These are phyloP conservation scores for Pleochaeta shiraiana DNA, from an alignment of 2,329 filamentous ascomycete species.

Conservation along the genomic window DNA sequence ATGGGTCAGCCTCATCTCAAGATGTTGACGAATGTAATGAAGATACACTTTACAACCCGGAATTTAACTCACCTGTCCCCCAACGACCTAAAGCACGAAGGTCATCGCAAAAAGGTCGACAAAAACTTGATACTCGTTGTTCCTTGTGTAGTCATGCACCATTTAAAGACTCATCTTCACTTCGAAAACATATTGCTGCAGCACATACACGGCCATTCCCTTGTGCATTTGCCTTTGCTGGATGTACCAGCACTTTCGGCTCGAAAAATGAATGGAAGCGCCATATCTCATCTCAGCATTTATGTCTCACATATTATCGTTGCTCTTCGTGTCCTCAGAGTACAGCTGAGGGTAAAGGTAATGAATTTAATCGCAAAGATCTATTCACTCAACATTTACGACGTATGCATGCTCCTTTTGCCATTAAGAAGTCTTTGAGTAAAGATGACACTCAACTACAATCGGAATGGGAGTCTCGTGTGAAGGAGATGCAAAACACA, in stretches of 20 bases:
- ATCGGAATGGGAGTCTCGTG: conserved; percentile 39
- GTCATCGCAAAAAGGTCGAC: conserved; percentile 19
- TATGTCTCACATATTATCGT: conserved; percentile 44
- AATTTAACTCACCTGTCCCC: conserved; percentile 18
- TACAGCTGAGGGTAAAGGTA: conserved; percentile 32
- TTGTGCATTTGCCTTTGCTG: conserved; percentile 70
- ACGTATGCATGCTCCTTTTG: conserved; percentile 68
- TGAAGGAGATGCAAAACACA: conserved; percentile 47
- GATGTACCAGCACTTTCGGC: conserved; percentile 63
- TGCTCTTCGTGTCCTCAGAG: conserved; percentile 37
- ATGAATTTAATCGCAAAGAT: conserved; percentile 83
- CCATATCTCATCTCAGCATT: conserved; percentile 77
- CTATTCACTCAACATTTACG: conserved; percentile 87
- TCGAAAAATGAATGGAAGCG: conserved; percentile 98
- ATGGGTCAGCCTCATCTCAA: conserved; percentile 23
- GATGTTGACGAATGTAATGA: conserved; percentile 22
- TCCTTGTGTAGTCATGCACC: conserved; percentile 38
- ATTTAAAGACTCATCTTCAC: conserved; percentile 43
- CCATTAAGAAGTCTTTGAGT: conserved; percentile 33
- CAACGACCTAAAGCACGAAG: conserved; percentile 17
- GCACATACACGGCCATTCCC: conserved; percentile 55
- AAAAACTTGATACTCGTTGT: conserved; percentile 39
- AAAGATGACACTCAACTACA: conserved; percentile 37
- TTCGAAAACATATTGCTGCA: conserved; percentile 44
- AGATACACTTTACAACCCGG: conserved; percentile 19